phyloP scores from a whole-genome alignment of 148 eudicot genomes.

The Cornus florida region DNA sequence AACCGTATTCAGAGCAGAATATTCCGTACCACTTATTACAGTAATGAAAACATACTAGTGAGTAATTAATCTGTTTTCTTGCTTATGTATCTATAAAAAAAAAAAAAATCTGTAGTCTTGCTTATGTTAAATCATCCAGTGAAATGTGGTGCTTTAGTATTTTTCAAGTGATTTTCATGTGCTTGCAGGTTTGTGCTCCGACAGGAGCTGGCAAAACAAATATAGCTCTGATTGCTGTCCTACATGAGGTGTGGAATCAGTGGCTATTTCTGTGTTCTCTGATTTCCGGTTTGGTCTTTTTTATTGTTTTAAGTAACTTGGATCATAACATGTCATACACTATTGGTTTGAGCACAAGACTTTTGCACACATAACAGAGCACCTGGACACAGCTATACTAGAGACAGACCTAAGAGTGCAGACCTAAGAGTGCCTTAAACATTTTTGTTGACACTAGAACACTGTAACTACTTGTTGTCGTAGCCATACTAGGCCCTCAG shows the following conservation, averaged over 20 bases:
- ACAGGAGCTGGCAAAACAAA: conserved; percentile 99
- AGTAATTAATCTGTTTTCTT: conserved; percentile 27
- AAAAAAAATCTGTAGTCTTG: not conserved
- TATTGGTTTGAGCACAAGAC: not conserved
- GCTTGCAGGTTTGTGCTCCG: conserved; percentile 90
- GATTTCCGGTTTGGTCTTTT: not conserved
- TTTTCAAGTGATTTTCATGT: conserved; percentile 21
- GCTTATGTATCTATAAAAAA: not conserved
- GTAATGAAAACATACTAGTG: conserved; percentile 88
- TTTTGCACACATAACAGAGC: no score
- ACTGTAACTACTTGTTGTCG: not conserved
- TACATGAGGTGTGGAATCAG: conserved; percentile 70
- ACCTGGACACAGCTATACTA: not conserved
- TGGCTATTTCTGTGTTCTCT: not conserved
- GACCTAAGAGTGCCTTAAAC: not conserved
- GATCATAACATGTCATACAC: not conserved
- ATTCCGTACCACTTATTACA: conserved; percentile 75
- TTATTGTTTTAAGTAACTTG: not conserved
- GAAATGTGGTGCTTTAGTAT: conserved; percentile 4
- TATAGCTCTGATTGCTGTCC: conserved; percentile 91
- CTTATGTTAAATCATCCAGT: not conserved
- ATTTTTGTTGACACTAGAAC: not conserved
- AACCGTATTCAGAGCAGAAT: conserved; percentile 99
- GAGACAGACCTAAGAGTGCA: not conserved
- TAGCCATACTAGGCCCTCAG: not conserved